Percentiles rank a stretch among this genome's conserved stretches.
Evolutionary conservation across 306 rosid genomes (phyloP).

Genomic region (Abrus pulchellus): DNA sequence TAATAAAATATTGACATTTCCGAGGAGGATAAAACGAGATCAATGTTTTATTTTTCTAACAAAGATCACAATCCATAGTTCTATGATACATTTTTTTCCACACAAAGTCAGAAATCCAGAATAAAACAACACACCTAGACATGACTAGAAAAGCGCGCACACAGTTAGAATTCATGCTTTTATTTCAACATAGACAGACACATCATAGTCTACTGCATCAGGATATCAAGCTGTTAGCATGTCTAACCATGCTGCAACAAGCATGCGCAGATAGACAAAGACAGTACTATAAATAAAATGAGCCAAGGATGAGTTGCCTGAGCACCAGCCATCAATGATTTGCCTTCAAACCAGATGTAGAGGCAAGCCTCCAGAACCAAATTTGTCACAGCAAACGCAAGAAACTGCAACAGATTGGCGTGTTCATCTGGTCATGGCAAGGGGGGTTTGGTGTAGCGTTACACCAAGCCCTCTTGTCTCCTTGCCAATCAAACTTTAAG

Average conservation of each 20-base stretch:
- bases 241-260: neutral
- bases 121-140: slow-evolving; percentile 29
- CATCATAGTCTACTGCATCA: slow-evolving; percentile 43
- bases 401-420: slow-evolving; percentile 26
- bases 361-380: slow-evolving; percentile 39
- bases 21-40: neutral
- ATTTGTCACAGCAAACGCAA: slow-evolving; percentile 43
- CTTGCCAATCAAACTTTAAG: slow-evolving; percentile 59
- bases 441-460: slow-evolving; percentile 36
- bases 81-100: slow-evolving; percentile 42
- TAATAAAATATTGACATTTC: neutral
- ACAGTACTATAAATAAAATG: slow-evolving; percentile 38
- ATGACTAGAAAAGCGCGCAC: slow-evolving; percentile 32
- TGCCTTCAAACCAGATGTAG: slow-evolving; percentile 58
- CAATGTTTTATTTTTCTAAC: neutral
- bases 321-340: slow-evolving; percentile 74
- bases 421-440: slow-evolving; percentile 57
- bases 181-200: slow-evolving; percentile 44
- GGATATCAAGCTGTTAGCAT: slow-evolving; percentile 37
- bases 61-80: slow-evolving; percentile 27
- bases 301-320: slow-evolving; percentile 78
- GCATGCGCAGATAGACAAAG: slow-evolving; percentile 31
- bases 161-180: slow-evolving; percentile 34
- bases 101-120: slow-evolving; percentile 41
- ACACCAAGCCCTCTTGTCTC: slow-evolving; percentile 48